Evolutionary conservation across 495 filamentous ascomycete species (phyloP), one percentile per base, ranked within the genome.

Genomic region (Penicillium canariense): DNA sequence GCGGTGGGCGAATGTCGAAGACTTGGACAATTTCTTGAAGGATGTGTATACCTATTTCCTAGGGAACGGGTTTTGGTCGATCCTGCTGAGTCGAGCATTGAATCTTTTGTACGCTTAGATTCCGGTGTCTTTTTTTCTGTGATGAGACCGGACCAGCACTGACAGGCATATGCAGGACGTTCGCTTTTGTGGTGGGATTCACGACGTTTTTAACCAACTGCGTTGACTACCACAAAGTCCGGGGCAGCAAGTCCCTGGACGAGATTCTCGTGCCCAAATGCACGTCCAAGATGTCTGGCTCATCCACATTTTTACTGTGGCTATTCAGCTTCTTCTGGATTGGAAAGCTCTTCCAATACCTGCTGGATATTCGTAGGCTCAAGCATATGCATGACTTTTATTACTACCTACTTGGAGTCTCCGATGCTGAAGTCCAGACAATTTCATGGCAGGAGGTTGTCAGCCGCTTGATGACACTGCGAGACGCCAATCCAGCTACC

Each of bases 381-480:
- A 75, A 81, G 58, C 78, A 89, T 27, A 84, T 96, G 69, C 90
- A 91, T 61, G 86, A 94, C 68, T 98, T 97, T 70, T 98, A 90
- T 69, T 71, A 82, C 35, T 83, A 97, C 63, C 79, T 97, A 6
- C 82, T 98, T 14, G 86, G 87, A 27, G 87, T 98, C 28, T 88
- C 89, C 2, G 95, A 97, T 60, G 75, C 83, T 18, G 95, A 98
- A 55, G 95, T 98, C 65, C 95, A 97, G 70, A 96, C 92, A 0
- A 87, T 97, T 28, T 90, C 91, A 7, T 98, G 94, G 94, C 91
- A 97, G 67, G 87, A 95, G 54, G 81, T 97, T 30, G 93, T 98
- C 38, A 87, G 84, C 31, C 87, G 91, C 40, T 76, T 98, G 49
- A 97, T 97, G 86, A 79, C 81, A 12, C 70, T 97, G 6, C 78